These are phyloP conservation scores for Neolentinus lepideus DNA, from an alignment of 1,284 basidiomycete species.

Conservation along the genomic window DNA sequence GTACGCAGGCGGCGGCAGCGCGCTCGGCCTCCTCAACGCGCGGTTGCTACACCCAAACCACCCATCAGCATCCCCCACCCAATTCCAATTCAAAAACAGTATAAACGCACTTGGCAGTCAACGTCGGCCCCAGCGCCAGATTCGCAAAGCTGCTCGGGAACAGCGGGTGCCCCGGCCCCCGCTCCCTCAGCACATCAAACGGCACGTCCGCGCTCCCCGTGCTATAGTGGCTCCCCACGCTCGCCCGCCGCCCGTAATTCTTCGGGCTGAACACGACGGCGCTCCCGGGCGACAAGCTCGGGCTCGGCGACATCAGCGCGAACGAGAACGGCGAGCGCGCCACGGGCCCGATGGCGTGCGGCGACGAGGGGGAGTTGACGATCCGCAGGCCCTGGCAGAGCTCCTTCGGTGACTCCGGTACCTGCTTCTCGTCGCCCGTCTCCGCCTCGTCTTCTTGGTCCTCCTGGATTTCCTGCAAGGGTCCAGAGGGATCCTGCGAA, in stretches of 20 bases:
- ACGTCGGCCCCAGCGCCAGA: conserved; percentile 6
- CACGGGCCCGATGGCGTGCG: background rate
- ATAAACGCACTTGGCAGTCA: conserved; percentile 31
- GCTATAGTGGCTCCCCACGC: conserved; percentile 6
- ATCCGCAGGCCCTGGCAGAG: conserved; percentile 55
- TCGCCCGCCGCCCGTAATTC: background rate
- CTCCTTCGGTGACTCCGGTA: conserved; percentile 6
- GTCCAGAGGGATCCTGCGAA: conserved; percentile 14
- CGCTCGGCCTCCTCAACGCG: conserved; percentile 10
- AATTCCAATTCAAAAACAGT: background rate
- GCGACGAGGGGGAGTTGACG: conserved; percentile 29
- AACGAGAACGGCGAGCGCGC: background rate
- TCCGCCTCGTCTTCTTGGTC: conserved; percentile 17
- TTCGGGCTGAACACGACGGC: background rate
- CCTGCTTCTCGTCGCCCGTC: conserved; percentile 5
- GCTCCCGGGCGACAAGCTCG: background rate
- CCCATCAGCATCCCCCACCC: background rate
- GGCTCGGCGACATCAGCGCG: background rate
- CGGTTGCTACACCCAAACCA: conserved; percentile 10
- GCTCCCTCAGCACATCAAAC: conserved; percentile 40
- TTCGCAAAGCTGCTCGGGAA: conserved; percentile 40
- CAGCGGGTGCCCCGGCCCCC: conserved; percentile 53
- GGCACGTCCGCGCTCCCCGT: conserved; percentile 11
- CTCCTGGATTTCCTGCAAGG: conserved; percentile 16
- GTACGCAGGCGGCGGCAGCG: conserved; percentile 20